Conservation (phyloP, 805 yeast genomes). For the Ogataea corticis region DNA sequence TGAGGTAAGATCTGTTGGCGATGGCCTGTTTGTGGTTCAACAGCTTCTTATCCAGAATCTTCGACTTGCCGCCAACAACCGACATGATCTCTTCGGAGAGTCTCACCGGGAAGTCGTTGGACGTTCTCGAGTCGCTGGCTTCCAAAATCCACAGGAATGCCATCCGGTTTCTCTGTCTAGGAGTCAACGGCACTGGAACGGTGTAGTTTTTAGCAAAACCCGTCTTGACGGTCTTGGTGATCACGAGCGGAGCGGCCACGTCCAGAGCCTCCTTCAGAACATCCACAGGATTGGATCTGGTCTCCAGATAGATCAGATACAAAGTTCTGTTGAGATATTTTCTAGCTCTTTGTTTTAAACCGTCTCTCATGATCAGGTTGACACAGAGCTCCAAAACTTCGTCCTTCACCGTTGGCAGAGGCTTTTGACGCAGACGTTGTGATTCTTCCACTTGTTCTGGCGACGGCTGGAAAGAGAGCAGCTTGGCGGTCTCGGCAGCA, state of each 20-base stretch:
- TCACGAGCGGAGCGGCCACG: slow-evolving; percentile 79
- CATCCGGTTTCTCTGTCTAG: slow-evolving; percentile 79
- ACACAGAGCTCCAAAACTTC: slow-evolving; percentile 76
- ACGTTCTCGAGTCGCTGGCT: slow-evolving; percentile 75
- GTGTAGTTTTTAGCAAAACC: slow-evolving; percentile 82
- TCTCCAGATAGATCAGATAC: slow-evolving; percentile 70
- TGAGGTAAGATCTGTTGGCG: slow-evolving; percentile 73
- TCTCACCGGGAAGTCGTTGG: slow-evolving; percentile 82
- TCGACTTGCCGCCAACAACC: slow-evolving; percentile 74
- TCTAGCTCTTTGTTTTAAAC: slow-evolving; percentile 81
- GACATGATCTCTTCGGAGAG: slow-evolving; percentile 85
- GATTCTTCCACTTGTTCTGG: slow-evolving; percentile 63
- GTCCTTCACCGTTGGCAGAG: slow-evolving; percentile 64
- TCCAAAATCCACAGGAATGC: slow-evolving; percentile 93
- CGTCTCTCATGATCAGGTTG: slow-evolving; percentile 89
- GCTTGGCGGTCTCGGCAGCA: slow-evolving; percentile 17
- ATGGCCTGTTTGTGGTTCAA: slow-evolving; percentile 85
- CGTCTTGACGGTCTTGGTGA: slow-evolving; percentile 72
- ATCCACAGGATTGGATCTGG: slow-evolving; percentile 77
- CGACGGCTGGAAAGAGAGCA: slow-evolving; percentile 54
- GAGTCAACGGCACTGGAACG: slow-evolving; percentile 80
- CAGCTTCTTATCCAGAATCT: slow-evolving; percentile 81
- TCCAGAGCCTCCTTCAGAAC: slow-evolving; percentile 75
- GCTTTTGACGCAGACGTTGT: slow-evolving; percentile 46
- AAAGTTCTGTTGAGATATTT: slow-evolving; percentile 73